Conservation (phyloP, 176 grass and related monocot genomes). For the barley (Hordeum vulgare) region MorexV3_pseudomolecules_assembly NC_058524.1:218785876-218786375, state of each 20-base stretch:
- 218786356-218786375: neutral
- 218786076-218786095: neutral
- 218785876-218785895: conserved; percentile 43
- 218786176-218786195: conserved; percentile 83
- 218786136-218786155: conserved; percentile 68
- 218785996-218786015: neutral
- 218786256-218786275: conserved; percentile 62
- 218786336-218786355: neutral
- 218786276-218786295: neutral
- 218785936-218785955: neutral
- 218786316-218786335: neutral
- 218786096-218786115: neutral
- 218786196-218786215: conserved; percentile 73
- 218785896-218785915: neutral
- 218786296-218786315: neutral
- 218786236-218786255: conserved; percentile 88
- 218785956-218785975: neutral
- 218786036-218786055: neutral
- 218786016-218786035: neutral
- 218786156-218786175: conserved; percentile 83
- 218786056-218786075: neutral
- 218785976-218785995: neutral
- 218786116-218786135: conserved; percentile 63
- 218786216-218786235: conserved; percentile 84
- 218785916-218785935: neutral